These are phyloP conservation scores for Tylopilus plumbeoviolaceoides DNA, from an alignment of 768 basidiomycete genomes.

Conservation along the genomic window DNA sequence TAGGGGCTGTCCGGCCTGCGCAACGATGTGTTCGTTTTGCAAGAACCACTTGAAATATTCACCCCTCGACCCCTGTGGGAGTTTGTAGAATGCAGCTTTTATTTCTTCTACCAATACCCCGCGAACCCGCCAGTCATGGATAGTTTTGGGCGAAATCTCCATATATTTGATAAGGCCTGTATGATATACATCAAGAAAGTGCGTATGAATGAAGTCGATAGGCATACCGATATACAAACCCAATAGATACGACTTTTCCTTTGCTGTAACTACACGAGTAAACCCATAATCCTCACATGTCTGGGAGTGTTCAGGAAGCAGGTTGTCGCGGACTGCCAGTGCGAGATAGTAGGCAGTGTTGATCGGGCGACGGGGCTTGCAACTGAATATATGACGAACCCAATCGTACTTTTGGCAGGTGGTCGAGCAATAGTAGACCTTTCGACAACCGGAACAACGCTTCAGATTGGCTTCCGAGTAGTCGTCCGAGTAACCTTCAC, in stretches of 20 bases:
- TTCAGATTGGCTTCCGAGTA: not conserved
- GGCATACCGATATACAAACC: constrained; percentile 3
- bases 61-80: not conserved
- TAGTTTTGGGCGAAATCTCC: not conserved
- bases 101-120: constrained; percentile 3
- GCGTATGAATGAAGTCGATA: not conserved
- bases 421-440: constrained; percentile 2
- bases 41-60: constrained; percentile 2
- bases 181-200: not conserved
- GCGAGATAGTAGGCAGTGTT: constrained; percentile 3
- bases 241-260: not conserved
- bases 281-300: constrained; percentile 4
- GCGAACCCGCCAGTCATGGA: constrained; percentile 1
- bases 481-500: not conserved
- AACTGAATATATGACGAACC: constrained; percentile 4
- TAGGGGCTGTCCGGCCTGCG: not conserved
- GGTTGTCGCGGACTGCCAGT: not conserved
- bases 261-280: not conserved
- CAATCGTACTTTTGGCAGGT: not conserved
- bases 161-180: not conserved
- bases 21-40: constrained; percentile 2
- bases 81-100: not conserved
- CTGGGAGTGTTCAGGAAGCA: not conserved
- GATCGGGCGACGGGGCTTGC: constrained; percentile 4
- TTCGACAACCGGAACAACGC: constrained; percentile 2